Evolutionary conservation across 2,329 filamentous ascomycete species (phyloP).

Genomic region (Monosporascus cannonballus): DNA sequence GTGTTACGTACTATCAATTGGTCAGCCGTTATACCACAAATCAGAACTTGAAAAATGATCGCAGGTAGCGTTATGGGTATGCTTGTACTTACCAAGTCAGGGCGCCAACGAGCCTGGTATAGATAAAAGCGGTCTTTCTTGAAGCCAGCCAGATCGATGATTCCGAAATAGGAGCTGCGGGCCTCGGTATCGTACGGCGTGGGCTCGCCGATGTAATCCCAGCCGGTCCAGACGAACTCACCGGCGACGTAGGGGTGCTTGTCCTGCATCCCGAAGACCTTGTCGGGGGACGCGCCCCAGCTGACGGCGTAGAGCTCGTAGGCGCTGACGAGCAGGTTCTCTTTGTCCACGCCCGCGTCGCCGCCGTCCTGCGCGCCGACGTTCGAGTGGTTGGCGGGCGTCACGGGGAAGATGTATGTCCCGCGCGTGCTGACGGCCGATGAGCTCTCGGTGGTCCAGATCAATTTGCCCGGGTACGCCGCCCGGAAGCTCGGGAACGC

Average conservation of each 20-base stretch:
- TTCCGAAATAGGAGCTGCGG: conserved; percentile 49
- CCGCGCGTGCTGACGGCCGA: conserved; percentile 44
- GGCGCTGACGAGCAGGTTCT: conserved; percentile 33
- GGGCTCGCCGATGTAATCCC: conserved; percentile 44
- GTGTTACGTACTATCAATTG: not conserved
- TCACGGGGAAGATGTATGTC: conserved; percentile 47
- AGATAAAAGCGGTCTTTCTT: conserved; percentile 49
- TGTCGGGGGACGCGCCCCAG: conserved; percentile 45
- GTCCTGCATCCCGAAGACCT: conserved; percentile 46
- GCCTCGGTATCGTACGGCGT: conserved; percentile 38
- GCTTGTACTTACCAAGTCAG: conserved; percentile 27
- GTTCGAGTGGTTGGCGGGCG: conserved; percentile 28
- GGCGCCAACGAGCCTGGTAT: conserved; percentile 48
- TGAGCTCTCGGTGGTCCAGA: conserved; percentile 36
- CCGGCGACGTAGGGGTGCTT: conserved; percentile 43
- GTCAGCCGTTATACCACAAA: too few relatives aligned
- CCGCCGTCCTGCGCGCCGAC: conserved; percentile 21
- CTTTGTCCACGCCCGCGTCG: conserved; percentile 32
- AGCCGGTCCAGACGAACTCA: conserved; percentile 48
- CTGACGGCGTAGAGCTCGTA: conserved; percentile 45
- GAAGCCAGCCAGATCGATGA: conserved; percentile 52
- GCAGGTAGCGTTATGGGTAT: not conserved
- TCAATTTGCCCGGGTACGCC: conserved; percentile 40
- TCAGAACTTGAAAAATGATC: too few relatives aligned
- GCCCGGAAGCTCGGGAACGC: conserved; percentile 37